Conservation (phyloP, 2,329 filamentous ascomycete species). For the Talaromyces atroroseus region DNA sequence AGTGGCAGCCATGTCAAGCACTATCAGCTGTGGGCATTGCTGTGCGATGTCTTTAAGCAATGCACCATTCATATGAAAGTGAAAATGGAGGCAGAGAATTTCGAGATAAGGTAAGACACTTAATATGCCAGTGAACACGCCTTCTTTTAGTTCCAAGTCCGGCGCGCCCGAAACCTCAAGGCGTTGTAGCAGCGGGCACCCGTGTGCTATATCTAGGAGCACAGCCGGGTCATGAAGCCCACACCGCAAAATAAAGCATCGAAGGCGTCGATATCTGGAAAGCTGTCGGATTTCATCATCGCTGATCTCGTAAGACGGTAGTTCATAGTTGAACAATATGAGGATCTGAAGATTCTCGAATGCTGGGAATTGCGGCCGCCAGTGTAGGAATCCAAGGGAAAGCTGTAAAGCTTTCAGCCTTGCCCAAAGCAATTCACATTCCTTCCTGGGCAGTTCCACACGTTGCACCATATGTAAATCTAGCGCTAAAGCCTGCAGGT, state of each 20-base stretch:
- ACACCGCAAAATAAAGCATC: not conserved
- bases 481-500: not conserved
- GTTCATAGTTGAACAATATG: not conserved
- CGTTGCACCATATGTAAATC: no score
- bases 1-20: not conserved
- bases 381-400: not conserved
- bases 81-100: not conserved
- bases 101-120: not conserved
- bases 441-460: no score
- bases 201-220: not conserved
- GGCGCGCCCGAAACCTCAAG: not conserved
- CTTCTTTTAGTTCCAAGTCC: not conserved
- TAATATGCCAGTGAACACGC: not conserved
- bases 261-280: not conserved
- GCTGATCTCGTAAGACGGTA: not conserved
- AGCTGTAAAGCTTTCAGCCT: not conserved
- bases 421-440: not conserved
- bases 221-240: not conserved
- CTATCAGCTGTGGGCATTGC: not conserved
- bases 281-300: not conserved
- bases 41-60: not conserved
- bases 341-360: not conserved
- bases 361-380: not conserved
- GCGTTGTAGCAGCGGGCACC: not conserved
- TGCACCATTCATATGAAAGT: not conserved